phyloP scores from a whole-genome alignment of 345 rosid genomes.

The Lumnitzera racemosa region DNA sequence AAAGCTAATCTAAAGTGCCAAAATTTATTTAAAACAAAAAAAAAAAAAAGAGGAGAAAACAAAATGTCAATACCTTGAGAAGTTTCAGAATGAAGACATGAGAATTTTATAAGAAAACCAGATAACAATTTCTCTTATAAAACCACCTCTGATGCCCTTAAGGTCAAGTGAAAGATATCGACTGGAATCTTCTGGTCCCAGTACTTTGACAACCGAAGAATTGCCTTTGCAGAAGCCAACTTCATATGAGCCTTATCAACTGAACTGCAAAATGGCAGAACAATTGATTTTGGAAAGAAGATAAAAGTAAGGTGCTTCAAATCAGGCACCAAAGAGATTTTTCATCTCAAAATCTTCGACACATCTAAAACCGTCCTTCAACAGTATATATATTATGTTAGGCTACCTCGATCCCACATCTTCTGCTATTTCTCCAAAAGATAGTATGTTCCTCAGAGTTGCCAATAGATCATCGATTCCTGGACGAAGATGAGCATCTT shows the following conservation, averaged over 20 bases:
- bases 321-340: constrained; percentile 6
- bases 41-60: constrained; percentile 5
- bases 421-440: constrained; percentile 71
- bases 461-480: constrained; percentile 65
- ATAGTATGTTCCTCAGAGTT: constrained; percentile 55
- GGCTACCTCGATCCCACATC: constrained; percentile 71
- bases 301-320: constrained; percentile 5
- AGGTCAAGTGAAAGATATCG: constrained; percentile 67
- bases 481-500: constrained; percentile 91
- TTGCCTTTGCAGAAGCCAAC: constrained; percentile 93
- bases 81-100: not conserved
- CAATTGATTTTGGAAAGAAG: constrained; percentile 6
- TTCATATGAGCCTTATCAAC: constrained; percentile 85
- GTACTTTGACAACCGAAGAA: constrained; percentile 76
- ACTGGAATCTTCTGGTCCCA: constrained; percentile 91
- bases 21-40: too few relatives aligned
- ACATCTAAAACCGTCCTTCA: not conserved
- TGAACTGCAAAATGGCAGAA: constrained; percentile 40
- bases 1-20: constrained; percentile 52
- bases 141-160: constrained; percentile 66
- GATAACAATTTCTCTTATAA: constrained; percentile 1
- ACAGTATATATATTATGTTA: not conserved
- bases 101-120: not conserved
- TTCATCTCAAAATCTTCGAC: constrained; percentile 1
- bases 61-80: not conserved